phyloP scores from a whole-genome alignment of 2,329 filamentous ascomycete species.

The Cladosporium phlei region DNA sequence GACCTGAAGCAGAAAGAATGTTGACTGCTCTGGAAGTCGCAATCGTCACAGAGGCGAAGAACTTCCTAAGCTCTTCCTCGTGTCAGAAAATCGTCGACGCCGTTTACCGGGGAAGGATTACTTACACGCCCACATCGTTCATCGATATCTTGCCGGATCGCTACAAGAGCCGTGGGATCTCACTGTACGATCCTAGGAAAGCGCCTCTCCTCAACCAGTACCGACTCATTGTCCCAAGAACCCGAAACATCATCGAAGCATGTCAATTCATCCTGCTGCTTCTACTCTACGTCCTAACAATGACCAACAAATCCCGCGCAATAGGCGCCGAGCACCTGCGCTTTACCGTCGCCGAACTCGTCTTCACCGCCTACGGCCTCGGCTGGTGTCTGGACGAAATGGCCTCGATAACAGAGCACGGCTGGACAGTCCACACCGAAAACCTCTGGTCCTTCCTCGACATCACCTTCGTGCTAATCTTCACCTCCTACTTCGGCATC shows the following conservation, averaged over 20 bases:
- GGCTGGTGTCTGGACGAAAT: slow-evolving; percentile 78
- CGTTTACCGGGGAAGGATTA: slow-evolving; percentile 73
- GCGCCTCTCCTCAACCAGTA: slow-evolving; percentile 79
- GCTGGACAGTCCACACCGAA: slow-evolving; percentile 77
- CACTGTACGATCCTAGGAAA: slow-evolving; percentile 70
- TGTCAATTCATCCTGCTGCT: slow-evolving; percentile 68
- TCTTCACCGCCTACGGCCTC: slow-evolving; percentile 68
- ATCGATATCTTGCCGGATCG: slow-evolving; percentile 80
- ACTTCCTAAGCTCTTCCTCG: slow-evolving; percentile 70
- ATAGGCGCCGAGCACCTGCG: slow-evolving; percentile 30
- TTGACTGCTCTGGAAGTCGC: slow-evolving; percentile 77
- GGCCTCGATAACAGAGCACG: slow-evolving; percentile 70
- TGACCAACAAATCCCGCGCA: slow-evolving; percentile 61
- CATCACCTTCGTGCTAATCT: slow-evolving; percentile 70
- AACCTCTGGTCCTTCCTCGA: slow-evolving; percentile 87
- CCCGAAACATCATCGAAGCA: slow-evolving; percentile 69
- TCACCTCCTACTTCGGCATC: slow-evolving; percentile 61
- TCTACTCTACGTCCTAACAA: slow-evolving; percentile 64
- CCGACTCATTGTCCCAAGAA: slow-evolving; percentile 74
- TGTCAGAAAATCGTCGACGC: slow-evolving; percentile 78
- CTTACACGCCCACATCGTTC: slow-evolving; percentile 77
- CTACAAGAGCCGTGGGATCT: slow-evolving; percentile 79
- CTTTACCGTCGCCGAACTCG: slow-evolving; percentile 52
- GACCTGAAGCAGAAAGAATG: slow-evolving; percentile 52
- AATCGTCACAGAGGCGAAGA: slow-evolving; percentile 75